phyloP scores from a whole-genome alignment of 2,329 filamentous ascomycete genomes.

The Calonectria henricotiae region DNA sequence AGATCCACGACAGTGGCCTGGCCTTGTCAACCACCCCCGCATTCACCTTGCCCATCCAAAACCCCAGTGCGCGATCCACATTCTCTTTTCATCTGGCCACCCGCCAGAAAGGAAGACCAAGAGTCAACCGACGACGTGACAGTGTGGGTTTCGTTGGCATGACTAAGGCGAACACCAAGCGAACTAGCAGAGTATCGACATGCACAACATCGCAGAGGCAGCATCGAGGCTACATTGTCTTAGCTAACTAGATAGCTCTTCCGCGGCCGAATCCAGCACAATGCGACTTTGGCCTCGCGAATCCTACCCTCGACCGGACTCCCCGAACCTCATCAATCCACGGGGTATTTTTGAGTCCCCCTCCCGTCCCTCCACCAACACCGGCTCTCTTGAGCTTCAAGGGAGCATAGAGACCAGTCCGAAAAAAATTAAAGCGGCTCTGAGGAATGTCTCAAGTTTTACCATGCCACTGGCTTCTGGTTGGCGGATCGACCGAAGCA shows the following conservation, averaged over 20 bases:
- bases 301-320: slow-evolving; percentile 1
- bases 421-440: slow-evolving; percentile 12
- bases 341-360: not conserved
- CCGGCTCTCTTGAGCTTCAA: not conserved
- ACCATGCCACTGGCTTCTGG: slow-evolving; percentile 19
- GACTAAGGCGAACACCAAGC: slow-evolving; percentile 30
- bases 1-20: slow-evolving; percentile 22
- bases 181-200: slow-evolving; percentile 30
- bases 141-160: slow-evolving; percentile 26
- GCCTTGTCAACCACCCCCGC: slow-evolving; percentile 30
- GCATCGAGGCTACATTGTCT: slow-evolving; percentile 10
- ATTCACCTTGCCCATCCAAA: slow-evolving; percentile 23
- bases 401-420: not conserved
- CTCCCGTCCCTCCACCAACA: slow-evolving; percentile 12
- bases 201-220: slow-evolving; percentile 30
- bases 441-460: slow-evolving; percentile 27
- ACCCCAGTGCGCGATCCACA: slow-evolving; percentile 22
- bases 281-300: slow-evolving; percentile 25
- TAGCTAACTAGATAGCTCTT: slow-evolving; percentile 16
- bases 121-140: slow-evolving; percentile 8
- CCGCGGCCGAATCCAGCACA: slow-evolving; percentile 9
- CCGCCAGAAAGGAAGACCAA: slow-evolving; percentile 7
- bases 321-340: slow-evolving; percentile 17
- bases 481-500: slow-evolving; percentile 34
- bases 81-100: slow-evolving; percentile 17